Conservation (phyloP, 2,329 filamentous ascomycete genomes). For the Stagonosporopsis tanaceti region DNA sequence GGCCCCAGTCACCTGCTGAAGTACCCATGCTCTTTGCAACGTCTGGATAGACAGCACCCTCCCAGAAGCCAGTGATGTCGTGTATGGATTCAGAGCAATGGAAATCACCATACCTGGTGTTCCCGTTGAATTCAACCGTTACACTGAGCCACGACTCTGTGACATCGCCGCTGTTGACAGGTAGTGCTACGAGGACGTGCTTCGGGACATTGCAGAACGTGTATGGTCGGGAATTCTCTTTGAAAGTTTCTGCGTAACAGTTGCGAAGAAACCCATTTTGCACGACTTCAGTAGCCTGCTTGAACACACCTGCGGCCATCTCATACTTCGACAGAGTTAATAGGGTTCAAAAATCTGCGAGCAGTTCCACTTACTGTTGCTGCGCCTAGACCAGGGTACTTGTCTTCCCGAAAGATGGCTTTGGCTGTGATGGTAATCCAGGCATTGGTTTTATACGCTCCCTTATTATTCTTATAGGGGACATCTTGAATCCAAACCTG, state of each 20-base stretch:
- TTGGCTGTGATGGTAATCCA: constrained; percentile 4
- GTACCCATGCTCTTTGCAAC: not conserved
- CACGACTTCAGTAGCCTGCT: not conserved
- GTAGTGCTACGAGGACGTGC: constrained; percentile 10
- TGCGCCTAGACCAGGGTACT: constrained; percentile 9
- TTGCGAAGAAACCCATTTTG: not conserved
- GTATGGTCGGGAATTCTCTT: constrained; percentile 2
- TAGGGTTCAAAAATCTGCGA: too few relatives aligned
- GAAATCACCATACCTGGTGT: not conserved
- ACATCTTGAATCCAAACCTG: not conserved
- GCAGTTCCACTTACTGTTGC: not conserved
- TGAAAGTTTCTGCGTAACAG: constrained; percentile 15
- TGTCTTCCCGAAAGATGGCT: constrained; percentile 3
- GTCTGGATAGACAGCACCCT: constrained; percentile 1
- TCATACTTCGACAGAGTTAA: constrained; percentile 9
- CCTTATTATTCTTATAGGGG: not conserved
- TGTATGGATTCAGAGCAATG: not conserved
- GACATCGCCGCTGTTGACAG: not conserved
- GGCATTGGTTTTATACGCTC: constrained; percentile 2
- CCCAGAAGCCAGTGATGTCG: constrained; percentile 5
- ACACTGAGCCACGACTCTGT: constrained; percentile 11
- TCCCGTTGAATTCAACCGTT: constrained; percentile 11
- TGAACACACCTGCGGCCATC: constrained; percentile 10
- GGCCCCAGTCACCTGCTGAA: not conserved
- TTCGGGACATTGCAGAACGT: constrained; percentile 17